Base-by-base conservation (phyloP, 2,329 filamentous ascomycete genomes). In the Fusarium heterosporum region DNA sequence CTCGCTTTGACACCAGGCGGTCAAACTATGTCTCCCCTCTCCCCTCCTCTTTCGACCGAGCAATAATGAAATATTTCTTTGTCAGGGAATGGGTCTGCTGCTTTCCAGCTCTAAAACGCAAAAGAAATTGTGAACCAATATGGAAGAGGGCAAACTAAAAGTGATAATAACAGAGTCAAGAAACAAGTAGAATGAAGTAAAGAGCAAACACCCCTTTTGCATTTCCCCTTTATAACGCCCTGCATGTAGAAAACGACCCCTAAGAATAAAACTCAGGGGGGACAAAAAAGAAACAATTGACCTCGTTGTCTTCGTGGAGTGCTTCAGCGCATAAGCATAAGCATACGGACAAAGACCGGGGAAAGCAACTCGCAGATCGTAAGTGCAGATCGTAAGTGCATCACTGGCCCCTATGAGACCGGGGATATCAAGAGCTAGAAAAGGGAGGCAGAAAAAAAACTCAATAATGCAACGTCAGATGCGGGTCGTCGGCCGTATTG, bases 381-480 rank as follows among this genome's bases (percentile, higher is more conserved):
- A 81, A 79, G 79, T 83, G 81, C 81, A 81, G 74, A 84, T 83
- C 80, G 75, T 83, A 78, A 80, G 74, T 74, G 75, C 74, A 75
- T 75, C 69, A 74, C 68, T 66, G 62, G 55, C 68, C 69, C 56
- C 56, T 66, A 50, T 74, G 72, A 73, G 76, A 74, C 73, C 75
- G 72, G 72, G 73, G 72, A 74, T 77, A 77, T 78, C 77, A 75
- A 77, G 73, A 71, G 78, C 70, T 73, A 62, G 75, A 75, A 74
- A 74, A 73, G 53, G 26, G 41, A 43, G 32, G 55, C 29, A 45
- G 36, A 49, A 62, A 63, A 48, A 63, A 61, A 62, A 26, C 42
- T 50, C 34, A 71, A 69, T 65, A 78, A 72, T 73, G 52, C 39
- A 55, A 54, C 46, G 42, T 36, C 52, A 45, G 39, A 42, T 51